Base-by-base conservation (phyloP, 306 rosid genomes). In the Hippophae gyantsensis region DNA sequence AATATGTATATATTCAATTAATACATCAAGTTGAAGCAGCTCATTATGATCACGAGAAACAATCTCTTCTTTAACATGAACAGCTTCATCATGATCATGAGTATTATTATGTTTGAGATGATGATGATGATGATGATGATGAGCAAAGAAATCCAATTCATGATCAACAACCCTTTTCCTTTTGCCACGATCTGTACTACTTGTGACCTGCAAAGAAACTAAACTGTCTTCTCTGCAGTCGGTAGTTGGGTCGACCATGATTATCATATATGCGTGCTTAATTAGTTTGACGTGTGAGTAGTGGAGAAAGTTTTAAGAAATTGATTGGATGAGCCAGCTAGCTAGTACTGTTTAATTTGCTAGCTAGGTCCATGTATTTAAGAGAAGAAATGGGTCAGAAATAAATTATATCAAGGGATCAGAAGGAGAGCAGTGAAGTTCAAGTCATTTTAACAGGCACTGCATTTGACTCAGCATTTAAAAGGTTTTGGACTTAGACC, bases 401-500 rank as follows among this genome's bases (percentile, higher is more conserved):
- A 7, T 41, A 10, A 13, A 9, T 38, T 48, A 72, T 68, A 66
- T 18, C 23, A 18, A 18, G 23, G 23, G 23, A 18, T 18, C 23
- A 18, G 43, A 56, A 42, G 47, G 62, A 45, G 70, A 13, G 58
- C 23, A 51, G 58, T 45, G 67, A 68, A 54, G 55, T 62, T 61
- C 23, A 18, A 18, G 23, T 18, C 23, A 18, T 74, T 78, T 48
- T 23, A 59, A 43, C 64, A 69, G 79, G 63, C 57, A 18, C 23
- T 18, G 85, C 83, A 68, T 71, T 56, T 64, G 74, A 81, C 73
- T 68, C 83, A 73, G 80, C 82, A 65, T 65, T 58, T 64, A 78
- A 72, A 74, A 64, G 78, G 73, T 72, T 62, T 76, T 71, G 63
- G 77, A 77, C 80, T 71, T 54, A 64, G 83, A 77, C 78, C 86